Base-by-base conservation (phyloP, 345 rosid species). In the sweet orange (Citrus sinensis) region DNA sequence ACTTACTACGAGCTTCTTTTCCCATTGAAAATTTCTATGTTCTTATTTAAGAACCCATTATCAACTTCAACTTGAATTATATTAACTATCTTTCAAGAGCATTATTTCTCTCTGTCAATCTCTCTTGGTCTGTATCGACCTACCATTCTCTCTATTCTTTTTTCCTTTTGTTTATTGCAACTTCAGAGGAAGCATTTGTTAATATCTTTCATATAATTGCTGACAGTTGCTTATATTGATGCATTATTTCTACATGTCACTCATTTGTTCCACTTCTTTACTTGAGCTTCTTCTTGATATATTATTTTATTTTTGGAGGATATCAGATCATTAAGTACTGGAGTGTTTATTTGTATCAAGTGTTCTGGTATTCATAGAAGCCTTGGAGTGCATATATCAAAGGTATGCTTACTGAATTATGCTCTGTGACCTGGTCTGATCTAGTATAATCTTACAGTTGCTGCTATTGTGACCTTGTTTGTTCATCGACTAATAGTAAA, bases 311-410 rank as follows among this genome's bases (percentile, higher is more conserved):
- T 39, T 78, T 78, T 85, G 46, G 25, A 83, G 76, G 61, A 66
- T 80, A 62, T 80, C 91, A 96, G 99, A 82, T 96, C 99, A 19
- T 61, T 90, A 80, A 94, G 78, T 73, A 79, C 83, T 19, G 99
- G 99, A 83, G 98, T 91, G 16, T 89, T 92, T 83, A 87, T 96
- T 82, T 96, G 99, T 88, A 96, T 96, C 63, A 96, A 96, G 87
- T 96, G 99, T 82, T 94, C 99, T 73, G 99, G 99, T 78, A 86
- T 93, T 54, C 99, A 96, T 83, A 87, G 99, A 86, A 91, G 98
- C 91, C 98, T 96, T 83, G 99, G 99, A 74, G 98, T 91, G 70
- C 99, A 96, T 84, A 89, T 94, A 86, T 86, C 99, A 79, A 96
- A 94, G 94, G 99, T 96, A 80, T 46, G 72, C 59, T 74, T 80